These are phyloP conservation scores for Yarrowia sp. DNA, from an alignment of 805 yeast genomes.

Conservation along the genomic window DNA sequence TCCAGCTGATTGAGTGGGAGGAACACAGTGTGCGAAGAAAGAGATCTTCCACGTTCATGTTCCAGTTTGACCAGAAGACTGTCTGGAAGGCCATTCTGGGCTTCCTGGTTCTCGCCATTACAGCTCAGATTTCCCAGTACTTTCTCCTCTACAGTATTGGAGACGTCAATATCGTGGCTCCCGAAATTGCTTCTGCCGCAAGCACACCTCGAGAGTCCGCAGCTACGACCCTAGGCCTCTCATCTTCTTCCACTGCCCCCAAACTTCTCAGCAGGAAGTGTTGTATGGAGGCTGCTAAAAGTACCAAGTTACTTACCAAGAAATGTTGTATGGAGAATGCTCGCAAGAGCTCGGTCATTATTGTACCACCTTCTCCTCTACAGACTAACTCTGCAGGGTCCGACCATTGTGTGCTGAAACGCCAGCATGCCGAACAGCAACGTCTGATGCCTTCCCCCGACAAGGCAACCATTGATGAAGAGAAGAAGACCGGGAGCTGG, in stretches of 20 bases:
- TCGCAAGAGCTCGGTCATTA: conserved; percentile 12
- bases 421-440: background rate
- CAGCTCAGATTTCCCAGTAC: conserved; percentile 17
- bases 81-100: conserved; percentile 24
- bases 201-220: background rate
- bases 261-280: too few relatives aligned
- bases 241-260: background rate
- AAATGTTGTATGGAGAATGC: conserved; percentile 21
- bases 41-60: conserved; percentile 2
- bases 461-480: conserved; percentile 7
- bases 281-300: background rate
- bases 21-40: conserved; percentile 19
- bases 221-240: background rate
- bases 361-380: conserved; percentile 8
- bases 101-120: conserved; percentile 10
- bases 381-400: conserved; percentile 15
- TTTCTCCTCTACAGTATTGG: conserved; percentile 14
- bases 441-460: conserved; percentile 13
- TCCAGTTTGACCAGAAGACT: conserved; percentile 11
- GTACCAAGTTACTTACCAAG: conserved; percentile 7
- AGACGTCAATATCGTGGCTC: conserved; percentile 8
- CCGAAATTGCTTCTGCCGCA: conserved; percentile 17
- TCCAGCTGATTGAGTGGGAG: conserved; percentile 33
- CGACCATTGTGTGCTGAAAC: background rate
- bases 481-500: background rate